A percentile compares a stretch with the other conserved stretches of the same genome.
These are phyloP conservation scores for Penicillium macrosclerotiorum DNA, from an alignment of 495 filamentous ascomycete genomes.

Conservation along the genomic window DNA sequence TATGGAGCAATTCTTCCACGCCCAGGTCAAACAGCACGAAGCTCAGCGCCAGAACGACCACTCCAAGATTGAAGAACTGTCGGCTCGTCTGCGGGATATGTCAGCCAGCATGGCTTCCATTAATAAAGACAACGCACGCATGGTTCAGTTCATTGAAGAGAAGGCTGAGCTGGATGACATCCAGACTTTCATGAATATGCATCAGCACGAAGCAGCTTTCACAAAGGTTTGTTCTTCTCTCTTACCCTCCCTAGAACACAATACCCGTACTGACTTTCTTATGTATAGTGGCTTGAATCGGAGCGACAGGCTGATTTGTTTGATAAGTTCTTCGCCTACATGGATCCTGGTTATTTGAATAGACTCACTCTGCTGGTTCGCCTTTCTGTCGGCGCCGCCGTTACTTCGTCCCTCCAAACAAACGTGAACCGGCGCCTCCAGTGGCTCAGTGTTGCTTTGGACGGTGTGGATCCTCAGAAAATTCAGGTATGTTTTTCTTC, in stretches of 20 bases:
- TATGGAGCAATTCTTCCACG: slow-evolving; percentile 62
- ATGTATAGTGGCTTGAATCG: slow-evolving; percentile 81
- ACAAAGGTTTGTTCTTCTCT: slow-evolving; percentile 49
- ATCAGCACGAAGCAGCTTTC: slow-evolving; percentile 68
- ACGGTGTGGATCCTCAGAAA: slow-evolving; percentile 48
- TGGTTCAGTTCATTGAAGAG: slow-evolving; percentile 54
- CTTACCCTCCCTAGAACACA: background rate
- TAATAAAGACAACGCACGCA: slow-evolving; percentile 53
- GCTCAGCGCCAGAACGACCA: slow-evolving; percentile 66
- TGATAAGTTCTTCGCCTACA: slow-evolving; percentile 71
- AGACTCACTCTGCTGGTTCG: slow-evolving; percentile 69
- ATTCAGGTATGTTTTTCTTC: slow-evolving; percentile 36
- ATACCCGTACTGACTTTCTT: too few relatives aligned
- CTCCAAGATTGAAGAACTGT: slow-evolving; percentile 81
- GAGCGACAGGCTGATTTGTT: slow-evolving; percentile 72
- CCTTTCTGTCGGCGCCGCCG: slow-evolving; percentile 78
- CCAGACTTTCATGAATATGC: slow-evolving; percentile 58
- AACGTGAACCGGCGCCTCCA: slow-evolving; percentile 64
- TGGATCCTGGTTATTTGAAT: slow-evolving; percentile 68
- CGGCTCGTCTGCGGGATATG: slow-evolving; percentile 65
- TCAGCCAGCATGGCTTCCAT: slow-evolving; percentile 71
- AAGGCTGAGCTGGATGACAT: slow-evolving; percentile 10
- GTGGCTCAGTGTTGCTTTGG: slow-evolving; percentile 76
- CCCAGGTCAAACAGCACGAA: slow-evolving; percentile 64
- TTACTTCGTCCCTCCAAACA: slow-evolving; percentile 67